Percentiles rank a stretch among this genome's conserved stretches.
phyloP scores from a whole-genome alignment of 2,329 filamentous ascomycete genomes.

The Trichoderma afroharzianum region DNA sequence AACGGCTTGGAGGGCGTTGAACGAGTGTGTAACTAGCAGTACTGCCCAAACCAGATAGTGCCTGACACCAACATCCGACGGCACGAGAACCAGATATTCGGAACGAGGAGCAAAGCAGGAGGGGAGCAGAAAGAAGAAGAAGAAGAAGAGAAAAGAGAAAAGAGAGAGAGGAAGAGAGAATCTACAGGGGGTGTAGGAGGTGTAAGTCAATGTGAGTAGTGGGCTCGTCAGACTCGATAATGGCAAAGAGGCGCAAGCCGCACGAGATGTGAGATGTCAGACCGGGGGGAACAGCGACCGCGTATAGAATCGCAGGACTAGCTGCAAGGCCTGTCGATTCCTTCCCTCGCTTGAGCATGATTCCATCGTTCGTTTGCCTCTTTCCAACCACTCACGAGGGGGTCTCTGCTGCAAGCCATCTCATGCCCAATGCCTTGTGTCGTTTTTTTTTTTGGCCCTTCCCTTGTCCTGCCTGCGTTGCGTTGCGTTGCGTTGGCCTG shows the following conservation, averaged over 20 bases:
- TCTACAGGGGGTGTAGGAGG: not conserved
- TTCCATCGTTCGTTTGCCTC: not conserved
- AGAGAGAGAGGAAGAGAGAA: not conserved
- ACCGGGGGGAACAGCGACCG: not conserved
- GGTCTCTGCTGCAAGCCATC: not conserved
- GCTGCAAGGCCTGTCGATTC: not conserved
- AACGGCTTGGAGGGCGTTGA: not conserved
- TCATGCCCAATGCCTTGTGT: not conserved
- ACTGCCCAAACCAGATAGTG: not conserved
- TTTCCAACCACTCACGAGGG: not conserved
- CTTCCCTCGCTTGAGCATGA: not conserved
- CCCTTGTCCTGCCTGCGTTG: not conserved
- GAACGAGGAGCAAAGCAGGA: not conserved
- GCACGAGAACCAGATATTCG: not conserved
- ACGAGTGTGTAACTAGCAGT: not conserved
- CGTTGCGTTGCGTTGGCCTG: not conserved
- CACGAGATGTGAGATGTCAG: conserved; percentile 12
- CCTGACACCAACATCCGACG: not conserved
- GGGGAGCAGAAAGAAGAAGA: not conserved
- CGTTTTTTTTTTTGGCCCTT: not conserved
- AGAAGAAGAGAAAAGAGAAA: not conserved
- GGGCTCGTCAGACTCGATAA: conserved; percentile 3
- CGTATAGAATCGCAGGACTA: not conserved
- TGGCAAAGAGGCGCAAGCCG: conserved; percentile 12
- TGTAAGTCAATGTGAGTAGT: conserved; percentile 6